Evolutionary conservation across 441 rosid species (phyloP).

Genomic region (Adansonia rubrostipa): DNA sequence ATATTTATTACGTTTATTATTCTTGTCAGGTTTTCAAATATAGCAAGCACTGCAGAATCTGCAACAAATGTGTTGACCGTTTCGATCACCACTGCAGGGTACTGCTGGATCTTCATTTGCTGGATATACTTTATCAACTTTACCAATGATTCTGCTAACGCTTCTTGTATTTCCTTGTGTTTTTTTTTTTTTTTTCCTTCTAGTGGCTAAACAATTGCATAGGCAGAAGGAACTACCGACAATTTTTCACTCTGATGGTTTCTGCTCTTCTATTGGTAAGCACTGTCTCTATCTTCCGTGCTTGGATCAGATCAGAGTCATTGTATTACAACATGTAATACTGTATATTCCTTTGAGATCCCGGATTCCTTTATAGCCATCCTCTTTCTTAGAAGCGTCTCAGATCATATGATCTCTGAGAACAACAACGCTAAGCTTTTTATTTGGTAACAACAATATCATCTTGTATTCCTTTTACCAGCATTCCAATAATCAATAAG

Average conservation of each 20-base stretch:
- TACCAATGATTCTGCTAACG: slow-evolving; percentile 21
- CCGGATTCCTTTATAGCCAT: not conserved
- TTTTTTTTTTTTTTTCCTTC: slow-evolving; percentile 27
- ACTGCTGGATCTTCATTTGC: slow-evolving; percentile 28
- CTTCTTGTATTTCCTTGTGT: slow-evolving; percentile 17
- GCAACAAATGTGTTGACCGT: slow-evolving; percentile 92
- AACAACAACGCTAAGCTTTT: not conserved
- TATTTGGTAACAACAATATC: not conserved
- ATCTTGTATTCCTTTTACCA: too few relatives aligned
- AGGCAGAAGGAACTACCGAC: slow-evolving; percentile 82
- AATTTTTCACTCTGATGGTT: slow-evolving; percentile 92
- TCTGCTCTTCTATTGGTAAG: slow-evolving; percentile 92
- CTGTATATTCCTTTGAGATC: not conserved
- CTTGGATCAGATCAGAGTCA: not conserved
- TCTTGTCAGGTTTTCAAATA: slow-evolving; percentile 81
- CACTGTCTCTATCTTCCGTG: slow-evolving; percentile 23
- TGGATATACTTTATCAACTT: slow-evolving; percentile 9
- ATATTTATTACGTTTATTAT: slow-evolving; percentile 18
- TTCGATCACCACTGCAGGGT: slow-evolving; percentile 99
- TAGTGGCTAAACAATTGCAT: slow-evolving; percentile 99
- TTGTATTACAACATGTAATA: not conserved
- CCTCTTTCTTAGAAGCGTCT: not conserved
- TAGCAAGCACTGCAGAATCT: slow-evolving; percentile 98
- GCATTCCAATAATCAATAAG: not conserved
- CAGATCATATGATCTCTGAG: not conserved